phyloP scores from a whole-genome alignment of 768 basidiomycete genomes.

The Sarcodon sp. region DNA sequence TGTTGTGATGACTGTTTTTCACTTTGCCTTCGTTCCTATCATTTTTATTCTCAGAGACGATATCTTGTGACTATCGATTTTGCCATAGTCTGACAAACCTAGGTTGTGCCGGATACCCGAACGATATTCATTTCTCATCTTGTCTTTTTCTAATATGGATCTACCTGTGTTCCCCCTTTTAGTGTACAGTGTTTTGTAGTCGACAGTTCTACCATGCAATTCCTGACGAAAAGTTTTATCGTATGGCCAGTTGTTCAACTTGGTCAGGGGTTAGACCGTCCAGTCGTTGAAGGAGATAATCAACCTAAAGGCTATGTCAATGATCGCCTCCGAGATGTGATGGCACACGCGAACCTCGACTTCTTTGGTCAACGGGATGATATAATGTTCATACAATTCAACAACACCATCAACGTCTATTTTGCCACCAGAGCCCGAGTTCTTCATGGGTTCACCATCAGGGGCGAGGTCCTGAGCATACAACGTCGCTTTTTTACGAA shows the following conservation, averaged over 20 bases:
- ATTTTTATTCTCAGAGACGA: no score
- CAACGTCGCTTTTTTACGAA: slow-evolving; percentile 70
- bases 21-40: no score
- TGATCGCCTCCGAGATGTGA: neutral
- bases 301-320: slow-evolving; percentile 46
- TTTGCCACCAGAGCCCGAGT: slow-evolving; percentile 32
- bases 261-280: slow-evolving; percentile 77
- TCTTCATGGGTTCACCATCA: slow-evolving; percentile 41
- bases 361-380: slow-evolving; percentile 96
- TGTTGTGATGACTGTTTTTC: no score
- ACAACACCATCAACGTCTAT: slow-evolving; percentile 92
- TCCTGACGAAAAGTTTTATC: neutral
- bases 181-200: no score
- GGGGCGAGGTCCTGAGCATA: slow-evolving; percentile 76
- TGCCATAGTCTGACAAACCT: no score
- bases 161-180: no score
- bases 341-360: slow-evolving; percentile 65
- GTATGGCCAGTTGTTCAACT: slow-evolving; percentile 45
- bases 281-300: slow-evolving; percentile 85
- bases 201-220: no score
- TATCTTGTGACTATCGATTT: no score
- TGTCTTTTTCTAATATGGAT: no score
- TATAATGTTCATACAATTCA: slow-evolving; percentile 85
- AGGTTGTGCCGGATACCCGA: no score
- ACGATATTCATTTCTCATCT: no score